Percentiles rank a stretch among this genome's conserved stretches.
These are phyloP conservation scores for Ogataea zsoltii DNA, from an alignment of 805 yeast genomes.

Conservation along the genomic window DNA sequence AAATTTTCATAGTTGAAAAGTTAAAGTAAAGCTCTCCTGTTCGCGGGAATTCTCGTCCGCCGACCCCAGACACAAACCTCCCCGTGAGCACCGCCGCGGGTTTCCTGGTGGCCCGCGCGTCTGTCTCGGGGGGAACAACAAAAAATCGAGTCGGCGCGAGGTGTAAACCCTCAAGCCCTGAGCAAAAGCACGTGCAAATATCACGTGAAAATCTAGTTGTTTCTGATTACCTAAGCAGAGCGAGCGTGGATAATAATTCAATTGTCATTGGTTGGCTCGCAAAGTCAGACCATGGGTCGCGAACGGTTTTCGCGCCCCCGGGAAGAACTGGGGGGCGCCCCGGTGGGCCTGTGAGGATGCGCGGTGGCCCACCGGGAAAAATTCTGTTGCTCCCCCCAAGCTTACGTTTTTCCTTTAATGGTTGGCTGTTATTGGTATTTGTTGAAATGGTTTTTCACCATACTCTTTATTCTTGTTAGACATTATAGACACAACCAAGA, in stretches of 20 bases:
- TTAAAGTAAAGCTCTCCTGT: not conserved
- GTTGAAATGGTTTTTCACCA: slow-evolving; percentile 4
- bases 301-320: not conserved
- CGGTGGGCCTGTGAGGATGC: not conserved
- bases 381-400: not conserved
- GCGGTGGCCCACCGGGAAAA: not conserved
- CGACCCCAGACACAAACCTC: not conserved
- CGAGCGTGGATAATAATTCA: slow-evolving; percentile 10
- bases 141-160: not conserved
- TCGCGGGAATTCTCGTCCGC: not conserved
- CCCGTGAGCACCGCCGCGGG: not conserved
- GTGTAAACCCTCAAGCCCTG: slow-evolving; percentile 7
- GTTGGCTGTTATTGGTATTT: slow-evolving; percentile 7
- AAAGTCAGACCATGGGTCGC: slow-evolving; percentile 14
- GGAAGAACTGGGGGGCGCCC: slow-evolving; percentile 2
- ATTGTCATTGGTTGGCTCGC: slow-evolving; percentile 17
- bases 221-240: not conserved
- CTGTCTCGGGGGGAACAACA: not conserved
- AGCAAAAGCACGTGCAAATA: slow-evolving; percentile 9
- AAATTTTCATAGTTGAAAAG: slow-evolving; percentile 7
- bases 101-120: not conserved
- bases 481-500: slow-evolving; percentile 5
- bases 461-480: not conserved
- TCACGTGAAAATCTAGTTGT: not conserved
- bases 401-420: slow-evolving; percentile 1